Evolutionary conservation across 2,329 filamentous ascomycete species (phyloP).

Genomic region (Penicillium sp.): DNA sequence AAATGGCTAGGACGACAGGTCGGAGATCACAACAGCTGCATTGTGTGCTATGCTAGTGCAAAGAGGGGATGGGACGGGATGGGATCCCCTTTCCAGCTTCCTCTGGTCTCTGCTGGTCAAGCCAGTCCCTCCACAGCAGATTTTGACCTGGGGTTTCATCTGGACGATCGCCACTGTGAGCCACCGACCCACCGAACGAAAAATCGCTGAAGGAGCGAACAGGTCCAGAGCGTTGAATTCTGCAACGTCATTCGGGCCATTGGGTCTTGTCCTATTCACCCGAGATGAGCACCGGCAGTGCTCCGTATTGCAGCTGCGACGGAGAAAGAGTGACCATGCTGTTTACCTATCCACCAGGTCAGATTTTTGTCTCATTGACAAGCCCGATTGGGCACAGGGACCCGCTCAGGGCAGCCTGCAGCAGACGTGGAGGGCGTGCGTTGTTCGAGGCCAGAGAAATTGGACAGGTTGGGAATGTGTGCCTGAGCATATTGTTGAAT

Average conservation of each 20-base stretch:
- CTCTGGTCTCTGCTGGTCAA: no score
- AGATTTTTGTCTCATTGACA: background rate
- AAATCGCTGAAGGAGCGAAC: background rate
- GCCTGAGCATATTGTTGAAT: background rate
- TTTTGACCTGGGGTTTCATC: slow-evolving; percentile 3
- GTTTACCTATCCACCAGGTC: background rate
- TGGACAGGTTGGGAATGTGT: background rate
- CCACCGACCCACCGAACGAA: slow-evolving; percentile 2
- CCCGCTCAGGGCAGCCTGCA: background rate
- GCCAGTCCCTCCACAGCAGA: no score
- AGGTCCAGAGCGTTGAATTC: background rate
- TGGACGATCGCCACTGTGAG: slow-evolving; percentile 3
- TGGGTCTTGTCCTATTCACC: background rate
- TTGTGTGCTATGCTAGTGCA: background rate
- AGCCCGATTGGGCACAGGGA: slow-evolving; percentile 3
- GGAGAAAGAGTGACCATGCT: background rate
- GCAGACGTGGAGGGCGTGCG: background rate
- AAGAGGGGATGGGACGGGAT: no score
- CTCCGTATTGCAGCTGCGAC: background rate
- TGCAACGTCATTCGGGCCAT: background rate
- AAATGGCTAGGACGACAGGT: slow-evolving; percentile 4
- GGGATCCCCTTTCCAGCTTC: no score
- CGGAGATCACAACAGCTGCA: slow-evolving; percentile 12
- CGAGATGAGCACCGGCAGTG: background rate
- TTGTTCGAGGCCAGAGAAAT: background rate